These are phyloP conservation scores for Maudiozyma turicensis DNA, from an alignment of 805 yeast species.

Conservation along the genomic window DNA sequence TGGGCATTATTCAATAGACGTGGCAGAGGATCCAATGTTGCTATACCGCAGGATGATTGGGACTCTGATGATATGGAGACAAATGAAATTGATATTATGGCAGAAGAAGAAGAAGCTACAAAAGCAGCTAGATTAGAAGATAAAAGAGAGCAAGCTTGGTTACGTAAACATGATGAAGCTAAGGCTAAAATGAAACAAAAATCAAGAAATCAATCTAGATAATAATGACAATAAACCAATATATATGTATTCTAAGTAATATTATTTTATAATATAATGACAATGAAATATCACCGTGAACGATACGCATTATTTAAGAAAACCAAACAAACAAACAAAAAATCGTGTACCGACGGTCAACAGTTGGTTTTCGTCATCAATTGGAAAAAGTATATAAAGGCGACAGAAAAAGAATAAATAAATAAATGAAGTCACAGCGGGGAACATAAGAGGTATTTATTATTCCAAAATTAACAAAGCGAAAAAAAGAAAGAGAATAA, in stretches of 20 bases:
- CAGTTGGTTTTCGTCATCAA: too few relatives aligned
- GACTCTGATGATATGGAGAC: conserved; percentile 71
- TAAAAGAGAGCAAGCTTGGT: conserved; percentile 52
- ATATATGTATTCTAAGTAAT: too few relatives aligned
- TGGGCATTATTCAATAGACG: conserved; percentile 79
- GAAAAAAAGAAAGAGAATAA: neutral
- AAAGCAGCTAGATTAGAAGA: conserved; percentile 71
- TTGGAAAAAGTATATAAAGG: too few relatives aligned
- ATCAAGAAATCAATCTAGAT: neutral
- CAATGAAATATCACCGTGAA: too few relatives aligned
- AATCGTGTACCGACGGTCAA: too few relatives aligned
- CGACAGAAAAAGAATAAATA: too few relatives aligned
- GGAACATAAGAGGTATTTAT: too few relatives aligned
- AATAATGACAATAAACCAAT: neutral
- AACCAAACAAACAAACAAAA: too few relatives aligned
- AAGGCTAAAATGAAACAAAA: neutral
- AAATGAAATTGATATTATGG: conserved; percentile 77
- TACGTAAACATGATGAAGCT: conserved; percentile 37
- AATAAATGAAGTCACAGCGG: too few relatives aligned
- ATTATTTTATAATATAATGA: too few relatives aligned
- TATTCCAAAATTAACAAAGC: too few relatives aligned
- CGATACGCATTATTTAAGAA: too few relatives aligned
- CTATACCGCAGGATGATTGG: conserved; percentile 28
- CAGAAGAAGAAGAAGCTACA: conserved; percentile 67
- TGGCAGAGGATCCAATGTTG: conserved; percentile 31